Percentiles rank a stretch among this genome's conserved stretches.
These are phyloP conservation scores for Emergomyces pasteurianus DNA, from an alignment of 2,329 filamentous ascomycete genomes.

Conservation along the genomic window DNA sequence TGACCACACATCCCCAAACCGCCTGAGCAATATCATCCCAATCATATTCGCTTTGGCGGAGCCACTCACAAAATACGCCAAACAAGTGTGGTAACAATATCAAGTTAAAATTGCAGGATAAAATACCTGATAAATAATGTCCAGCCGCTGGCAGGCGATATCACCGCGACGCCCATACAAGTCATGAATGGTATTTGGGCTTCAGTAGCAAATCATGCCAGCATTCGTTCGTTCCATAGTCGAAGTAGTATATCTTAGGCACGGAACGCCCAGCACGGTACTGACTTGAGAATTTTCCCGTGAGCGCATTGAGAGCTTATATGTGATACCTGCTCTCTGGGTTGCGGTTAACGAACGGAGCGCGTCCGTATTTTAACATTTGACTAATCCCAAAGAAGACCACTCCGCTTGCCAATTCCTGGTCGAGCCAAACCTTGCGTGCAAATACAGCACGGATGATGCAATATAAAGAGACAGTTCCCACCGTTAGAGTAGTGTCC, in stretches of 20 bases:
- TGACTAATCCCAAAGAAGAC: not conserved
- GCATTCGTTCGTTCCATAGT: not conserved
- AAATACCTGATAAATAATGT: not conserved
- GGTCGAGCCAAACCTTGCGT: not conserved
- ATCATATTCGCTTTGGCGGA: not conserved
- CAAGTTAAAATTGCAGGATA: not conserved
- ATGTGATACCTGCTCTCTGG: not conserved
- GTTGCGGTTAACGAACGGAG: not conserved
- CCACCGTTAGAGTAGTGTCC: not conserved
- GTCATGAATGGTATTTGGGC: not conserved
- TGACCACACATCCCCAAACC: not conserved
- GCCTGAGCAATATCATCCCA: not conserved
- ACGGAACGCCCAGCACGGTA: not conserved
- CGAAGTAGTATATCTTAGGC: not conserved
- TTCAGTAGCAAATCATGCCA: not conserved
- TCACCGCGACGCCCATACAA: not conserved
- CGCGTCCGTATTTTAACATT: not conserved
- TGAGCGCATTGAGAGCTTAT: not conserved
- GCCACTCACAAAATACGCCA: not conserved
- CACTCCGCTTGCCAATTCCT: not conserved
- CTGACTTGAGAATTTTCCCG: not conserved
- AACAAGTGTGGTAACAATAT: not conserved
- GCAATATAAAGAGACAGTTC: not conserved
- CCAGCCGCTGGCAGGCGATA: not conserved
- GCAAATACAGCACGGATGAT: not conserved